Evolutionary conservation across 176 grass and related monocot species (phyloP).

Genomic region (Oryza meyeriana): DNA sequence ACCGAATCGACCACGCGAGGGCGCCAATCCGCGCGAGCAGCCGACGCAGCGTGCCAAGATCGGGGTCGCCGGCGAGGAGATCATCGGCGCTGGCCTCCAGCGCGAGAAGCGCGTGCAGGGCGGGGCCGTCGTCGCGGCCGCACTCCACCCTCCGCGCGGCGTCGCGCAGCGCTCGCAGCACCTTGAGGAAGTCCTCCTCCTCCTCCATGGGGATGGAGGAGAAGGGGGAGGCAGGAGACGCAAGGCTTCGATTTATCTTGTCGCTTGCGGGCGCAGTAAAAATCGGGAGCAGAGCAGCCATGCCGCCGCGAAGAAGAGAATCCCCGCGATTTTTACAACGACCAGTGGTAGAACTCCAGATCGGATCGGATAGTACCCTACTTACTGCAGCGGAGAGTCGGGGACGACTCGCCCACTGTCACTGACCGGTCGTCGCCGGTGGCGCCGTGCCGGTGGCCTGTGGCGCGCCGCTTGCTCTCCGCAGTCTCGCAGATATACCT

Average conservation of each 20-base stretch:
- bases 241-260: conserved; percentile 24
- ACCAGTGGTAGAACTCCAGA: neutral
- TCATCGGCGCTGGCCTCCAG: conserved; percentile 63
- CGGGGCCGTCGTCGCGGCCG: neutral
- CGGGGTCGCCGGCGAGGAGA: conserved; percentile 60
- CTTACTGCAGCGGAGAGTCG: too few species aligned
- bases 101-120: conserved; percentile 65
- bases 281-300: neutral
- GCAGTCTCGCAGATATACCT: too few species aligned
- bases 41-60: conserved; percentile 30
- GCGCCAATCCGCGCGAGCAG: conserved; percentile 36
- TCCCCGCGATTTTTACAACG: neutral
- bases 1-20: conserved; percentile 5
- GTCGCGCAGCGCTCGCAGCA: conserved; percentile 50
- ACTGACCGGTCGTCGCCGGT: too few species aligned
- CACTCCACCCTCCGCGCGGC: conserved; percentile 37
- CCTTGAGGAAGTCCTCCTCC: conserved; percentile 46
- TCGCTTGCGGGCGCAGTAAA: neutral
- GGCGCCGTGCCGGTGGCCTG: too few species aligned
- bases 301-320: too few species aligned
- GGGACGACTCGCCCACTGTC: neutral
- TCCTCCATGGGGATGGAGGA: conserved; percentile 61
- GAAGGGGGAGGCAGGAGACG: conserved; percentile 44
- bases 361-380: neutral
- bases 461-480: too few species aligned